Percentiles rank a stretch among this genome's conserved stretches.
Evolutionary conservation across 768 basidiomycete species (phyloP).

Genomic region (Trametes gibbosa): DNA sequence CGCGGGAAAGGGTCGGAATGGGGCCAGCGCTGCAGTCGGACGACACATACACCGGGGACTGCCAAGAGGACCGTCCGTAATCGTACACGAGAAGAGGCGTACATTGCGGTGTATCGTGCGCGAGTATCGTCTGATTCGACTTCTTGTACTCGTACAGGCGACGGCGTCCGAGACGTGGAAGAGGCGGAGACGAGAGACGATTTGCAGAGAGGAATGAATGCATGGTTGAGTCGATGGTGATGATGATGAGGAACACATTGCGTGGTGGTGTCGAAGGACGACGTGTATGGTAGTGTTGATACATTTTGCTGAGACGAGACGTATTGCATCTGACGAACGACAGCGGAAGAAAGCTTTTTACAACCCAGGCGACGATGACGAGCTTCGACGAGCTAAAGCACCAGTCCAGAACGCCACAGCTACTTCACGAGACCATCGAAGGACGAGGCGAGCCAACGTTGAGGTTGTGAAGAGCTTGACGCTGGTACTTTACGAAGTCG

Average conservation of each 20-base stretch:
- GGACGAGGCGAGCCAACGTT: slow-evolving; percentile 64
- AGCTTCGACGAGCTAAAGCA: slow-evolving; percentile 16
- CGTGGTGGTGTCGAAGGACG: slow-evolving; percentile 48
- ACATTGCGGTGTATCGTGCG: slow-evolving; percentile 17
- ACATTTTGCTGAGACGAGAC: slow-evolving; percentile 69
- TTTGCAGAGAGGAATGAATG: slow-evolving; percentile 53
- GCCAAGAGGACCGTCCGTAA: slow-evolving; percentile 25
- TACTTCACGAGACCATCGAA: slow-evolving; percentile 55
- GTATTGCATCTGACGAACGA: slow-evolving; percentile 24
- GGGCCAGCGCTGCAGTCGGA: slow-evolving; percentile 24
- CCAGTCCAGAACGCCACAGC: slow-evolving; percentile 6
- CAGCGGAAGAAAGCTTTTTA: slow-evolving; percentile 41
- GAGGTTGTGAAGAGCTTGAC: slow-evolving; percentile 74
- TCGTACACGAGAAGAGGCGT: slow-evolving; percentile 28
- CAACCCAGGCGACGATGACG: slow-evolving; percentile 36
- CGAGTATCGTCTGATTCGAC: slow-evolving; percentile 20
- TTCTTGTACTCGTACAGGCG: slow-evolving; percentile 25
- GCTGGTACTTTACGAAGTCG: slow-evolving; percentile 77
- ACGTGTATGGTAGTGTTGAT: slow-evolving; percentile 65
- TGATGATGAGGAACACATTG: slow-evolving; percentile 34
- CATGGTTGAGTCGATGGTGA: slow-evolving; percentile 35
- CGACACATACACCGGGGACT: slow-evolving; percentile 22
- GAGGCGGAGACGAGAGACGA: slow-evolving; percentile 39
- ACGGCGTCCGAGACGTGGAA: slow-evolving; percentile 22
- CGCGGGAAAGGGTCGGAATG: slow-evolving; percentile 31